A percentile compares a stretch with the other conserved stretches of the same genome.
phyloP scores from a whole-genome alignment of 2,329 filamentous ascomycete genomes.

The Decorospora gaudefroyi region DNA sequence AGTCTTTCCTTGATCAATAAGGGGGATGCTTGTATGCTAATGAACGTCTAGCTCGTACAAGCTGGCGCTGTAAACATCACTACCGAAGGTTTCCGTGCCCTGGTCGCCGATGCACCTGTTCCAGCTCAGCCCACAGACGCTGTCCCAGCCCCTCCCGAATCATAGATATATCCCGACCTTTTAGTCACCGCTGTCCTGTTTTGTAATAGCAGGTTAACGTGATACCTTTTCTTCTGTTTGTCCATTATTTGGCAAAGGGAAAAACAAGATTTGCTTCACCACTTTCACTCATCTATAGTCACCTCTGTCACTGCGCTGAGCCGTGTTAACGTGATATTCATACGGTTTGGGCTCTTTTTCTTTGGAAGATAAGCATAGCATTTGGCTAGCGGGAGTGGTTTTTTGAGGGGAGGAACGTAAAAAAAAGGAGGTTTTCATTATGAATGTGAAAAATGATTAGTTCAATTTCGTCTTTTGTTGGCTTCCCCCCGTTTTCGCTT shows the following conservation, averaged over 20 bases:
- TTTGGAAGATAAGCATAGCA: slow-evolving; percentile 7
- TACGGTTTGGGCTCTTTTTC: no score
- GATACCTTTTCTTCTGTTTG: slow-evolving; percentile 28
- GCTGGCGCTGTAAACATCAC: slow-evolving; percentile 89
- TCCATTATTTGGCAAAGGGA: slow-evolving; percentile 6
- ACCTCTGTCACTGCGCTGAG: slow-evolving; percentile 43
- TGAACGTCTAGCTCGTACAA: slow-evolving; percentile 69
- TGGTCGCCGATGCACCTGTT: slow-evolving; percentile 21
- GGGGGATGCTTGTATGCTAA: slow-evolving; percentile 15
- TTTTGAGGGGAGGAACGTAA: no score
- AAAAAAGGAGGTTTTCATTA: no score
- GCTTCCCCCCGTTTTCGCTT: neutral
- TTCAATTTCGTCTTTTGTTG: neutral
- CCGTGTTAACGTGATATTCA: slow-evolving; percentile 46
- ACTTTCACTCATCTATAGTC: slow-evolving; percentile 44
- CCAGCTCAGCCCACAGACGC: slow-evolving; percentile 8
- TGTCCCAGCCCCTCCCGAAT: slow-evolving; percentile 21
- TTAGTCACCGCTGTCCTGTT: slow-evolving; percentile 45
- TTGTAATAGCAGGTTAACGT: slow-evolving; percentile 39
- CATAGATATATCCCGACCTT: slow-evolving; percentile 3
- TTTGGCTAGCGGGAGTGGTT: slow-evolving; percentile 3
- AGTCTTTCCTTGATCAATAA: slow-evolving; percentile 50
- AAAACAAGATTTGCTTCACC: slow-evolving; percentile 27
- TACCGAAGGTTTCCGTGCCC: slow-evolving; percentile 77
- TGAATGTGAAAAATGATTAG: slow-evolving; percentile 3